Evolutionary conservation across 345 rosid species (phyloP).

Genomic region (Hypericum androsaemum): DNA sequence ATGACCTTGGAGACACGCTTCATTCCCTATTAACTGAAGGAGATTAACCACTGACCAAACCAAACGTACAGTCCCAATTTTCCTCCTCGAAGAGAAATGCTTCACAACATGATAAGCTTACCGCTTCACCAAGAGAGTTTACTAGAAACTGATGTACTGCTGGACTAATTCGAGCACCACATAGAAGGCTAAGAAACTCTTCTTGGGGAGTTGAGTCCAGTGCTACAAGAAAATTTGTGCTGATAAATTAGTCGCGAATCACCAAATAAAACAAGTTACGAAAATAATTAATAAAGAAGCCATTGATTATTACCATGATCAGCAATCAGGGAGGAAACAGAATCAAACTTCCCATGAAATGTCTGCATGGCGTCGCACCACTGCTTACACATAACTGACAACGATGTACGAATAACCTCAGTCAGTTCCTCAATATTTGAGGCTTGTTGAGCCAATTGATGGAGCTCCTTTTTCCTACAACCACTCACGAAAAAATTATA

Average conservation of each 20-base stretch:
- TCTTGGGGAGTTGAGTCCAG: slow-evolving; percentile 89
- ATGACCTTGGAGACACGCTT: slow-evolving; percentile 78
- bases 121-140: slow-evolving; percentile 79
- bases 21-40: slow-evolving; percentile 43
- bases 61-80: slow-evolving; percentile 5
- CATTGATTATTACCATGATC: slow-evolving; percentile 87
- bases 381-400: slow-evolving; percentile 72
- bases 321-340: slow-evolving; percentile 51
- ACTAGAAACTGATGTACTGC: slow-evolving; percentile 85
- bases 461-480: slow-evolving; percentile 78
- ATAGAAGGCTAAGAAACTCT: slow-evolving; percentile 82
- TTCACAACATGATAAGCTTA: slow-evolving; percentile 21
- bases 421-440: slow-evolving; percentile 75
- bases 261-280: slow-evolving; percentile 8
- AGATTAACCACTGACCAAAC: slow-evolving; percentile 12
- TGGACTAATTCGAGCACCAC: slow-evolving; percentile 87
- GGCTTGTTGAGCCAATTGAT: slow-evolving; percentile 92
- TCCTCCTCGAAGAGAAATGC: slow-evolving; percentile 9
- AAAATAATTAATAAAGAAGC: slow-evolving; percentile 8
- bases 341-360: slow-evolving; percentile 72
- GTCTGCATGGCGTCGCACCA: slow-evolving; percentile 79
- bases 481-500: not conserved
- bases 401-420: slow-evolving; percentile 63
- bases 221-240: slow-evolving; percentile 32
- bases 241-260: slow-evolving; percentile 14